Conservation (phyloP, 169 alveolate species). For the Amoebophrya sp. region DNA sequence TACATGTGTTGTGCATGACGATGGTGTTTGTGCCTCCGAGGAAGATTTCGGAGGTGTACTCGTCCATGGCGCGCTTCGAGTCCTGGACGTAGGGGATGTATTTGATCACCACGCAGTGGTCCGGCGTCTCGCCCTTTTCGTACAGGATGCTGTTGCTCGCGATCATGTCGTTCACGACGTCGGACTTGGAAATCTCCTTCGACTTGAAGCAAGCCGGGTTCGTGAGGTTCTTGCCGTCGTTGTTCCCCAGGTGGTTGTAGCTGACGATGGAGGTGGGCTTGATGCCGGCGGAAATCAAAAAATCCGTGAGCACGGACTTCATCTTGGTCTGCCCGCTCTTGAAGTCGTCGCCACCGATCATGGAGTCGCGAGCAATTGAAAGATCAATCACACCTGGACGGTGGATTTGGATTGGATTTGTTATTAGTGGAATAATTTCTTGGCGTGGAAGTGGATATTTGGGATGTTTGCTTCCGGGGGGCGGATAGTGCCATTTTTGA, state of each 20-base stretch:
- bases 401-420: too few relatives aligned
- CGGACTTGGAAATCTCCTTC: slow-evolving; percentile 67
- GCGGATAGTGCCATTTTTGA: too few relatives aligned
- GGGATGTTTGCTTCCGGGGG: too few relatives aligned
- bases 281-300: slow-evolving; percentile 61
- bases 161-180: slow-evolving; percentile 68
- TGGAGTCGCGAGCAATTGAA: slow-evolving; percentile 56
- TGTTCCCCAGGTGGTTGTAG: slow-evolving; percentile 79
- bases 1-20: slow-evolving; percentile 61
- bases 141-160: slow-evolving; percentile 58
- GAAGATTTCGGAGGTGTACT: slow-evolving; percentile 66
- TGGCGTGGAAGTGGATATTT: too few relatives aligned
- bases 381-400: slow-evolving; percentile 54
- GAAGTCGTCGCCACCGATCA: slow-evolving; percentile 75
- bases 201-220: slow-evolving; percentile 61
- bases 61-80: slow-evolving; percentile 77
- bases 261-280: slow-evolving; percentile 66
- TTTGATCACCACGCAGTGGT: slow-evolving; percentile 70
- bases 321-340: slow-evolving; percentile 78
- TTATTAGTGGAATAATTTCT: too few relatives aligned
- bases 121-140: slow-evolving; percentile 45
- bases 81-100: slow-evolving; percentile 79
- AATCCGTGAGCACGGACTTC: slow-evolving; percentile 65
- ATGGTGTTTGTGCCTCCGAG: slow-evolving; percentile 68
- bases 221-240: slow-evolving; percentile 72